phyloP scores from a whole-genome alignment of 345 rosid genomes.

The Aquilaria sinensis region DNA sequence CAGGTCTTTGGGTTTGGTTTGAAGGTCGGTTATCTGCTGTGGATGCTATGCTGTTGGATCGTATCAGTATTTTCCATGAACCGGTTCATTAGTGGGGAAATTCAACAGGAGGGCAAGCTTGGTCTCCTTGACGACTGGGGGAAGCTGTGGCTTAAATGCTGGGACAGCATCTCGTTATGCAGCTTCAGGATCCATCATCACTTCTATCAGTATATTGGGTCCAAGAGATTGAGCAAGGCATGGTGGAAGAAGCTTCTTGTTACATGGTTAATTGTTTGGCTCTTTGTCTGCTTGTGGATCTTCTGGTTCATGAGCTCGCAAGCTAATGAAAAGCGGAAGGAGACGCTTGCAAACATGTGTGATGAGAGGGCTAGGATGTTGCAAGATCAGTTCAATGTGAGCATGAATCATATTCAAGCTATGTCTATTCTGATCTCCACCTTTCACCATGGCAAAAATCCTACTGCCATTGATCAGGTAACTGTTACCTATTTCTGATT shows the following conservation, averaged over 20 bases:
- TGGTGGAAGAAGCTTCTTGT: slow-evolving; percentile 62
- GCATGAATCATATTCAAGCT: slow-evolving; percentile 97
- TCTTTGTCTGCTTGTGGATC: slow-evolving; percentile 36
- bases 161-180: slow-evolving; percentile 46
- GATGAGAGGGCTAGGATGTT: slow-evolving; percentile 98
- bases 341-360: slow-evolving; percentile 77
- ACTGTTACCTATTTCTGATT: slow-evolving; percentile 5
- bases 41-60: slow-evolving; percentile 85
- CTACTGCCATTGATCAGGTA: slow-evolving; percentile 98
- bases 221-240: slow-evolving; percentile 41
- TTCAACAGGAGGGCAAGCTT: slow-evolving; percentile 39
- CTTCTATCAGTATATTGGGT: slow-evolving; percentile 50
- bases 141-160: slow-evolving; percentile 48
- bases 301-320: slow-evolving; percentile 63
- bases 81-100: slow-evolving; percentile 53
- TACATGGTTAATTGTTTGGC: slow-evolving; percentile 59
- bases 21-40: slow-evolving; percentile 74
- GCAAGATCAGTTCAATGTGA: slow-evolving; percentile 97
- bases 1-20: slow-evolving; percentile 74
- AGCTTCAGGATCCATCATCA: slow-evolving; percentile 48
- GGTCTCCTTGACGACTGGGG: slow-evolving; percentile 48
- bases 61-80: slow-evolving; percentile 48
- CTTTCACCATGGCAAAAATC: slow-evolving; percentile 85
- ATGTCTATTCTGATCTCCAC: slow-evolving; percentile 93
- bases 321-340: slow-evolving; percentile 78